Percentiles rank a stretch among this genome's conserved stretches.
phyloP scores from a whole-genome alignment of 768 basidiomycete species.

The Russula griseocarnosa region DNA sequence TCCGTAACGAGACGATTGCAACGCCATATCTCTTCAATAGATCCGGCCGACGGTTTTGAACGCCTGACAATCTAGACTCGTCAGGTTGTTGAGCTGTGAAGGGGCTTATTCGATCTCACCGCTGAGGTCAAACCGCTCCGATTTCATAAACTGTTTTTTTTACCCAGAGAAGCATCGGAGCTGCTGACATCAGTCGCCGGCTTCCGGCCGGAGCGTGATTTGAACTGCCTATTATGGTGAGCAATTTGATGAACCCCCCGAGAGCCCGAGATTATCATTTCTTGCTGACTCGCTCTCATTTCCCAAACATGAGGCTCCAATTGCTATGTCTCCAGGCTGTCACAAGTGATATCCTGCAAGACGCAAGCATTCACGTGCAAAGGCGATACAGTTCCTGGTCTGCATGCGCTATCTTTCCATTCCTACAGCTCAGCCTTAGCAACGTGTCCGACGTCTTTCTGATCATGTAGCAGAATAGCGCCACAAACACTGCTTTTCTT shows the following conservation, averaged over 20 bases:
- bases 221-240: background rate
- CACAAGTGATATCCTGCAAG: background rate
- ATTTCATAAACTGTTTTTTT: conserved; percentile 9
- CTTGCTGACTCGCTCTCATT: background rate
- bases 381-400: background rate
- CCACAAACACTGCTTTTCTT: conserved; percentile 13
- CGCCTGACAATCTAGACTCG: background rate
- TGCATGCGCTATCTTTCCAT: background rate
- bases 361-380: background rate
- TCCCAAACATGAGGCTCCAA: background rate
- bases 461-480: conserved; percentile 7
- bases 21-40: background rate
- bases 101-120: background rate
- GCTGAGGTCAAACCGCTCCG: background rate
- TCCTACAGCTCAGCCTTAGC: background rate
- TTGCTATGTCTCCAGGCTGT: background rate
- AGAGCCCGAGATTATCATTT: background rate
- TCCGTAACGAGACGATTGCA: background rate
- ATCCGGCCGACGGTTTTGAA: conserved; percentile 7
- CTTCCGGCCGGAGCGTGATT: background rate
- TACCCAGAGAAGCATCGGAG: background rate
- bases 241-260: background rate
- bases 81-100: background rate
- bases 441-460: conserved; percentile 5
- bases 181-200: conserved; percentile 3